A percentile compares a stretch with the other conserved stretches of the same genome.
Evolutionary conservation across 1,139 yeast genomes (phyloP).

Genomic region (Yamadazyma diospyri): DNA sequence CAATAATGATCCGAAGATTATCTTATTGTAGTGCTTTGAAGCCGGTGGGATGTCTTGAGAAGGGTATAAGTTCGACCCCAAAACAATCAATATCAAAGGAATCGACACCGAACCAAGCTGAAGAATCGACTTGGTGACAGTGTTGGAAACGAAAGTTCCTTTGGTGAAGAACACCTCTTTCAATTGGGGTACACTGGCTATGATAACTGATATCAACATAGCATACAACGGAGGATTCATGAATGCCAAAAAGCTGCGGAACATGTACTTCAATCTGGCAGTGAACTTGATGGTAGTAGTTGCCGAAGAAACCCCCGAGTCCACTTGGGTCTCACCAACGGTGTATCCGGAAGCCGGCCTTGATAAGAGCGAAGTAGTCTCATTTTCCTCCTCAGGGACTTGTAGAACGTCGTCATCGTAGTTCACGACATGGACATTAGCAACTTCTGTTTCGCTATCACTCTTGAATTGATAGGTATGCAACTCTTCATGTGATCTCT

Average conservation of each 20-base stretch:
- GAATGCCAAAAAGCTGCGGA: slow-evolving; percentile 22
- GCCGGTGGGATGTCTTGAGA: slow-evolving; percentile 63
- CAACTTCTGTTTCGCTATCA: slow-evolving; percentile 4
- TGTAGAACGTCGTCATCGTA: not conserved
- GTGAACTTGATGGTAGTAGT: not conserved
- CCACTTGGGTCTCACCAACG: slow-evolving; percentile 5
- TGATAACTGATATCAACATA: slow-evolving; percentile 77
- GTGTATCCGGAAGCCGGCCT: slow-evolving; percentile 4
- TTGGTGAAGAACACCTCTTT: slow-evolving; percentile 62
- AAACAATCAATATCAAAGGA: slow-evolving; percentile 72
- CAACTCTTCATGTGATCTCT: slow-evolving; percentile 42
- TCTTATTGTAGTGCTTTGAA: slow-evolving; percentile 53
- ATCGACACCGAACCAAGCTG: slow-evolving; percentile 88
- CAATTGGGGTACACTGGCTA: slow-evolving; percentile 75
- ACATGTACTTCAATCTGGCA: not conserved
- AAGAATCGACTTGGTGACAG: slow-evolving; percentile 69
- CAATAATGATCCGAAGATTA: slow-evolving; percentile 64
- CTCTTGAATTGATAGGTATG: slow-evolving; percentile 20
- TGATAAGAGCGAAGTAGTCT: slow-evolving; percentile 11
- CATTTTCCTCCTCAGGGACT: slow-evolving; percentile 3
- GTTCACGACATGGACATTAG: slow-evolving; percentile 6
- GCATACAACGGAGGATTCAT: slow-evolving; percentile 97
- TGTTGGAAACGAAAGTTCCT: slow-evolving; percentile 60
- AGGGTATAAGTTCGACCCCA: slow-evolving; percentile 75
- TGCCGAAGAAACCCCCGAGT: slow-evolving; percentile 1